Percentiles rank a stretch among this genome's conserved stretches.
These are phyloP conservation scores for Pichia sp. DNA, from an alignment of 1,139 yeast genomes.

Conservation along the genomic window DNA sequence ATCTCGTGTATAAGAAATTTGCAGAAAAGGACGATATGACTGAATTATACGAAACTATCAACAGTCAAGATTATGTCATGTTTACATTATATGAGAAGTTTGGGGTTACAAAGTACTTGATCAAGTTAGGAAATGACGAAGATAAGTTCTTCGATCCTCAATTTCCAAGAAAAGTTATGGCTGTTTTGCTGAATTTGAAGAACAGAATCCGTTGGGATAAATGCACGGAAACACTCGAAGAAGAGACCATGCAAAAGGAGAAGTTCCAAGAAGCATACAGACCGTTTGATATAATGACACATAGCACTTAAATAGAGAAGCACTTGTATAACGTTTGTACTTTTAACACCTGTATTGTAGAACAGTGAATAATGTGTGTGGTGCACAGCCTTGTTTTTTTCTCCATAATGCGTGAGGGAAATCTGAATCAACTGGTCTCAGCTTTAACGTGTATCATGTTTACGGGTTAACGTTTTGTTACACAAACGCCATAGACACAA, in stretches of 20 bases:
- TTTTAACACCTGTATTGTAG: not conserved
- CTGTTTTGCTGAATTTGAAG: slow-evolving; percentile 55
- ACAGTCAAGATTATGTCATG: slow-evolving; percentile 40
- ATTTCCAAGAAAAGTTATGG: slow-evolving; percentile 75
- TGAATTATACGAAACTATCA: slow-evolving; percentile 31
- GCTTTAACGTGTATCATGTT: too few relatives aligned
- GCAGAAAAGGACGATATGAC: slow-evolving; percentile 28
- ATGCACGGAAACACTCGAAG: slow-evolving; percentile 56
- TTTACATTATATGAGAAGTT: slow-evolving; percentile 32
- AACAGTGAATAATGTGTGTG: too few relatives aligned
- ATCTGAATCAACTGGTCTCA: too few relatives aligned
- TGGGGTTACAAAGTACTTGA: slow-evolving; percentile 22
- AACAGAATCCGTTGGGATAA: slow-evolving; percentile 72
- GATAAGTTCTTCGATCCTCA: slow-evolving; percentile 55
- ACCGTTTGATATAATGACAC: slow-evolving; percentile 9
- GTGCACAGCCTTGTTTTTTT: too few relatives aligned
- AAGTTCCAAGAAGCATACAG: slow-evolving; percentile 23
- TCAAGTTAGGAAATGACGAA: slow-evolving; percentile 30
- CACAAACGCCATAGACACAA: too few relatives aligned
- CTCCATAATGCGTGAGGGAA: too few relatives aligned
- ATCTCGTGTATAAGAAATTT: slow-evolving; percentile 44
- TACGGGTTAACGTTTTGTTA: too few relatives aligned
- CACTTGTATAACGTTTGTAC: not conserved
- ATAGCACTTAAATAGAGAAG: not conserved
- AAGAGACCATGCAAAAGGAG: slow-evolving; percentile 53